Evolutionary conservation across 2,329 filamentous ascomycete genomes (phyloP).

Genomic region (Penicillium janthinellum): DNA sequence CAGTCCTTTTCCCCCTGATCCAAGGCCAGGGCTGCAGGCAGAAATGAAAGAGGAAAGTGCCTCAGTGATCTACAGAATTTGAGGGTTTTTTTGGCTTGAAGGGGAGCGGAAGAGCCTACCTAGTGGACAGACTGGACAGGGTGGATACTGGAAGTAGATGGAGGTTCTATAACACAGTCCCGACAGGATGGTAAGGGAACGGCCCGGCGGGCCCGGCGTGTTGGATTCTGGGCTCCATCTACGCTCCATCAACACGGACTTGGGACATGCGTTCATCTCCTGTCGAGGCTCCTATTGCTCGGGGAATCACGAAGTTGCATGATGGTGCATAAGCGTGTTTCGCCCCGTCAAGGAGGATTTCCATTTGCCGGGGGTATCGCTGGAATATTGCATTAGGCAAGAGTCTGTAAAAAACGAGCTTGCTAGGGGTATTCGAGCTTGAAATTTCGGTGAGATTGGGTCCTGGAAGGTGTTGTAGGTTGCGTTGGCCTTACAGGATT

Average conservation of each 20-base stretch:
- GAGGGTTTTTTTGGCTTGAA: not conserved
- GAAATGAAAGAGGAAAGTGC: not conserved
- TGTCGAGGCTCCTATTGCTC: not conserved
- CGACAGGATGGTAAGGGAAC: not conserved
- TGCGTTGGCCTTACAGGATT: too few relatives aligned
- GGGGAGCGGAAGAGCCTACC: not conserved
- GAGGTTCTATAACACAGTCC: not conserved
- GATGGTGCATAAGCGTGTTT: conserved; percentile 1
- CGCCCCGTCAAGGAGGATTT: not conserved
- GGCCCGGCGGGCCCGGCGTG: not conserved
- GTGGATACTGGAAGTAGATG: not conserved
- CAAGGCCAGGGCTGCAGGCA: not conserved
- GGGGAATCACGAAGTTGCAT: not conserved
- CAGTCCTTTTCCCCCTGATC: not conserved
- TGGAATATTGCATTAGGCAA: not conserved
- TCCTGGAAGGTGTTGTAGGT: too few relatives aligned
- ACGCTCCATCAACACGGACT: not conserved
- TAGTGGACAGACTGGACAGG: not conserved
- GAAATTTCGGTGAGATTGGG: not conserved
- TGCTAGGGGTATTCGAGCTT: not conserved
- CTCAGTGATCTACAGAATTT: not conserved
- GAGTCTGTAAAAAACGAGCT: not conserved
- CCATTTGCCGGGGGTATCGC: not conserved
- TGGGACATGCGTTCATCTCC: not conserved
- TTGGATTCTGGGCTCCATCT: not conserved